Percentiles rank a stretch among this genome's conserved stretches.
phyloP scores from a whole-genome alignment of 495 filamentous ascomycete species.

The Eremomyces bilateralis region DNA sequence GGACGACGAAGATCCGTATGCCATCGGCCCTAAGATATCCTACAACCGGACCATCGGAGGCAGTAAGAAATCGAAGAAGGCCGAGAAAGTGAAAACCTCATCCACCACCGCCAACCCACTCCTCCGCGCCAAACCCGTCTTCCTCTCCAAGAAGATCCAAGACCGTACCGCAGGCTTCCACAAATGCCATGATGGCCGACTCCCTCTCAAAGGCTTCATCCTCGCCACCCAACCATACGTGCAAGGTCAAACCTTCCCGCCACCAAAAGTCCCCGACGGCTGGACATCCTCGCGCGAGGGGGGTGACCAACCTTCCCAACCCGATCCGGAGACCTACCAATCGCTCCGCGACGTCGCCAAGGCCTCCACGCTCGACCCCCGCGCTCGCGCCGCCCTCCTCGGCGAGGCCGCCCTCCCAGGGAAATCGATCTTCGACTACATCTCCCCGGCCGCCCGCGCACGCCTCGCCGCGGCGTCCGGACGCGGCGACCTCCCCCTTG shows the following conservation, averaged over 20 bases:
- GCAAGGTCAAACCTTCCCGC: constrained; percentile 38
- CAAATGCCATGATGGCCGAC: constrained; percentile 73
- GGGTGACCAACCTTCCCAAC: constrained; percentile 3
- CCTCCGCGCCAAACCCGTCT: constrained; percentile 25
- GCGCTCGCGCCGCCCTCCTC: constrained; percentile 55
- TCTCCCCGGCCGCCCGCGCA: constrained; percentile 61
- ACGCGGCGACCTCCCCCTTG: constrained; percentile 53
- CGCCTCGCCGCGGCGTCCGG: constrained; percentile 57
- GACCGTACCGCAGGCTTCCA: constrained; percentile 28
- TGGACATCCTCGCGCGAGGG: constrained; percentile 49
- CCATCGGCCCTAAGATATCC: constrained; percentile 74
- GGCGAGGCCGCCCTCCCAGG: constrained; percentile 68
- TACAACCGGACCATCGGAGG: constrained; percentile 70
- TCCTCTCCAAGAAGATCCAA: background rate
- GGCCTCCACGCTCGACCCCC: constrained; percentile 55
- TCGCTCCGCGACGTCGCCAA: constrained; percentile 57
- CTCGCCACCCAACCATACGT: too few species aligned
- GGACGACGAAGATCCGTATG: constrained; percentile 94
- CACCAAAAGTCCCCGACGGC: constrained; percentile 49
- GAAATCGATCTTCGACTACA: constrained; percentile 90
- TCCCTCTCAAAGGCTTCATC: constrained; percentile 71
- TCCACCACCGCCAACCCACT: constrained; percentile 36
- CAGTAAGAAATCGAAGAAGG: constrained; percentile 56
- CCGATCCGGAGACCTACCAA: too few species aligned
- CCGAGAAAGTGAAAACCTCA: constrained; percentile 14